A percentile compares a stretch with the other conserved stretches of the same genome.
phyloP scores from a whole-genome alignment of 768 basidiomycete genomes.

The Leccinum fibrillosum region DNA sequence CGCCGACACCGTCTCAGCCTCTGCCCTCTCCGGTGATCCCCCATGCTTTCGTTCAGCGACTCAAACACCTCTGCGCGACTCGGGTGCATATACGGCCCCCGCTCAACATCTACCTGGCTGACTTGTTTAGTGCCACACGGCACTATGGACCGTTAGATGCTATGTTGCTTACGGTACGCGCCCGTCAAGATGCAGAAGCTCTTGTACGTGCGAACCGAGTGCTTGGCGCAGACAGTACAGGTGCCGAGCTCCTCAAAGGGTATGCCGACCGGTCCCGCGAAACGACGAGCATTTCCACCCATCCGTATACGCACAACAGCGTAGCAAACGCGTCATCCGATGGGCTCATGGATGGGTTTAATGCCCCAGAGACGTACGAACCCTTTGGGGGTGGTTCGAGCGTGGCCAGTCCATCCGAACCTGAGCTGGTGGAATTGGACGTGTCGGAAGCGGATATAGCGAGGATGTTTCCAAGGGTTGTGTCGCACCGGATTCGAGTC shows the following conservation, averaged over 20 bases:
- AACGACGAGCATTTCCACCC: slow-evolving; percentile 16
- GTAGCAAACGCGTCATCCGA: slow-evolving; percentile 22
- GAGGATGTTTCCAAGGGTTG: slow-evolving; percentile 65
- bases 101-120: slow-evolving; percentile 63
- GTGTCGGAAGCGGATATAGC: slow-evolving; percentile 75
- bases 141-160: slow-evolving; percentile 70
- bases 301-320: slow-evolving; percentile 16
- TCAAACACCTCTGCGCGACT: slow-evolving; percentile 27
- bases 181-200: slow-evolving; percentile 62
- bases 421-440: slow-evolving; percentile 40
- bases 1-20: slow-evolving; percentile 21
- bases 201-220: slow-evolving; percentile 66
- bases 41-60: slow-evolving; percentile 25
- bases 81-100: slow-evolving; percentile 47
- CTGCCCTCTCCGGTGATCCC: slow-evolving; percentile 29
- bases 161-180: slow-evolving; percentile 58
- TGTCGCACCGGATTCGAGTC: slow-evolving; percentile 73
- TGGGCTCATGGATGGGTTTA: slow-evolving; percentile 15
- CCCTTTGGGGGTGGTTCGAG: neutral
- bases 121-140: slow-evolving; percentile 71
- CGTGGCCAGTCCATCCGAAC: slow-evolving; percentile 10
- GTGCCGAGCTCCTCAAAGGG: slow-evolving; percentile 52
- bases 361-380: slow-evolving; percentile 13
- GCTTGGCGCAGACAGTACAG: slow-evolving; percentile 57
- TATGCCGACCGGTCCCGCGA: slow-evolving; percentile 21